phyloP scores from a whole-genome alignment of 768 basidiomycete genomes.

The Pleurotus pulmonarius region DNA sequence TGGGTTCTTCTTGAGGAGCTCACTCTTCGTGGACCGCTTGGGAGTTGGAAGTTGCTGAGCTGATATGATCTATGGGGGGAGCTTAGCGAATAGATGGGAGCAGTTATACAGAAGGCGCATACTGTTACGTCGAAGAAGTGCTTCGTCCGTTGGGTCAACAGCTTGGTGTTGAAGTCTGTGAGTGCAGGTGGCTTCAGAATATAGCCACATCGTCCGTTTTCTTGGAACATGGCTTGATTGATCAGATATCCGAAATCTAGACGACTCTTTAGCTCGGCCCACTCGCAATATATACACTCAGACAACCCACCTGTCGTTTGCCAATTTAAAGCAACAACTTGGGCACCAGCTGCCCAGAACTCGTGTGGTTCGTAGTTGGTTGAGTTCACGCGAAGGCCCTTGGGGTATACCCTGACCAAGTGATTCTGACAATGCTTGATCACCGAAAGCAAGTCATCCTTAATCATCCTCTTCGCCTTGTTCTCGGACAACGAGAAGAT shows the following conservation, averaged over 20 bases:
- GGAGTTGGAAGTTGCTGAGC: conserved; percentile 86
- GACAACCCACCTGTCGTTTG: conserved; percentile 80
- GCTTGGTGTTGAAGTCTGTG: conserved; percentile 58
- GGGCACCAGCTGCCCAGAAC: conserved; percentile 86
- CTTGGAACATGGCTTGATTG: conserved; percentile 93
- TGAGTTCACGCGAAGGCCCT: conserved; percentile 74
- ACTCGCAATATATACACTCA: background rate
- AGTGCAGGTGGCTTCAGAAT: conserved; percentile 85
- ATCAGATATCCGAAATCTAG: conserved; percentile 87
- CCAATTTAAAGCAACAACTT: conserved; percentile 95
- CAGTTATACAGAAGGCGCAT: conserved; percentile 5
- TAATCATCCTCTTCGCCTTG: conserved; percentile 71
- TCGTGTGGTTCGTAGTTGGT: conserved; percentile 87
- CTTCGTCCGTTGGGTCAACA: conserved; percentile 46
- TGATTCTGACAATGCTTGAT: conserved; percentile 86
- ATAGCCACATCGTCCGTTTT: conserved; percentile 86
- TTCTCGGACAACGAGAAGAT: conserved; percentile 92
- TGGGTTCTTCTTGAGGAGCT: conserved; percentile 50
- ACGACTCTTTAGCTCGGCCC: background rate
- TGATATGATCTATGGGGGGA: conserved; percentile 51
- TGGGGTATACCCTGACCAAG: conserved; percentile 83
- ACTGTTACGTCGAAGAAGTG: conserved; percentile 68
- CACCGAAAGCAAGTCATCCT: conserved; percentile 59
- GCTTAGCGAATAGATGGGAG: background rate
- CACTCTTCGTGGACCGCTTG: conserved; percentile 57